These are phyloP conservation scores for Cercophora scortea DNA, from an alignment of 495 filamentous ascomycete species.

Conservation along the genomic window DNA sequence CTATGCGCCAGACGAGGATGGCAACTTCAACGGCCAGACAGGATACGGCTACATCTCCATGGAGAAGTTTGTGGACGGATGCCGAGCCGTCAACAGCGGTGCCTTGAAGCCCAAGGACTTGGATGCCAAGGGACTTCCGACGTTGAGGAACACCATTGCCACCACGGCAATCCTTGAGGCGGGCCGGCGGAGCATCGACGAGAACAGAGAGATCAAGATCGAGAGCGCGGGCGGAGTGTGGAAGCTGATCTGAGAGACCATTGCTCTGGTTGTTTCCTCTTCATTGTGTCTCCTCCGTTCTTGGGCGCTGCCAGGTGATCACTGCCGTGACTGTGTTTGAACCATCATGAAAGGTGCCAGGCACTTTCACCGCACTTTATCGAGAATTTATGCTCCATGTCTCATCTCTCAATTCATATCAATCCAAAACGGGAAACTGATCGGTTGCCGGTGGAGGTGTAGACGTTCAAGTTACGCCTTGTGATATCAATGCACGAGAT, in stretches of 20 bases:
- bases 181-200: conserved; percentile 72
- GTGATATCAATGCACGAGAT: no score
- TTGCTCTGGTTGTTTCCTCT: no score
- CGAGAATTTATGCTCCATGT: no score
- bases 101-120: conserved; percentile 62
- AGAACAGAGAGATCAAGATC: conserved; percentile 70
- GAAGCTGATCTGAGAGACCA: conserved; percentile 57
- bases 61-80: conserved; percentile 92
- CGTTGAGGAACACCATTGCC: conserved; percentile 78
- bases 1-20: conserved; percentile 90
- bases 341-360: no score
- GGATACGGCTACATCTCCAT: conserved; percentile 92
- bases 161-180: conserved; percentile 89
- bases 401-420: no score
- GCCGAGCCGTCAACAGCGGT: conserved; percentile 67
- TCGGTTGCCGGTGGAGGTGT: no score
- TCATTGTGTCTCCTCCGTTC: no score
- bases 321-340: no score
- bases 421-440: no score
- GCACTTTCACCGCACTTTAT: no score
- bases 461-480: no score
- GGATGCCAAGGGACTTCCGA: conserved; percentile 74
- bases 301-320: no score
- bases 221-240: conserved; percentile 53
- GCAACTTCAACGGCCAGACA: conserved; percentile 84